These are phyloP conservation scores for Vicia sativa DNA, from an alignment of 306 rosid genomes.

Conservation along the genomic window DNA sequence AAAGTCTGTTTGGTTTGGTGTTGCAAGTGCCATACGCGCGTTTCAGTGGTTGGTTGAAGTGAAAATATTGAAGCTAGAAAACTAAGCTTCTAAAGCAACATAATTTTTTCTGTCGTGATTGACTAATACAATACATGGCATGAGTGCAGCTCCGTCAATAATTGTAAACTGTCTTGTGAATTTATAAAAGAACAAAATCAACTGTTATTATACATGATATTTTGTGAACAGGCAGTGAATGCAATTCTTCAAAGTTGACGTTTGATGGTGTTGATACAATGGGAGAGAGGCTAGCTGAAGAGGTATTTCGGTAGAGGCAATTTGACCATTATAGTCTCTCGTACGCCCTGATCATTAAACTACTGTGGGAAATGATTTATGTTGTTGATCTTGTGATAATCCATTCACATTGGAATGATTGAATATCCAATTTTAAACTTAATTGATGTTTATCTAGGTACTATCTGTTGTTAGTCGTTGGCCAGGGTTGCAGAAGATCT, in stretches of 20 bases:
- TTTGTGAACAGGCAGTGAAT: constrained; percentile 81
- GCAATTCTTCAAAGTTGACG: constrained; percentile 80
- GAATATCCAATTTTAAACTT: constrained; percentile 15
- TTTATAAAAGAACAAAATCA: constrained; percentile 17
- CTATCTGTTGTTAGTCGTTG: constrained; percentile 56
- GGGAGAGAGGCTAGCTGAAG: constrained; percentile 93
- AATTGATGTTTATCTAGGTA: constrained; percentile 62
- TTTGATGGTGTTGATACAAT: constrained; percentile 91
- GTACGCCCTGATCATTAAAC: neutral
- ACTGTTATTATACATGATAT: constrained; percentile 34
- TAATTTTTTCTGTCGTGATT: too few species aligned
- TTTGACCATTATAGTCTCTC: constrained; percentile 26
- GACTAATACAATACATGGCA: too few species aligned
- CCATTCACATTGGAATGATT: neutral
- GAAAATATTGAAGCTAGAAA: too few species aligned
- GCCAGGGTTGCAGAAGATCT: constrained; percentile 76
- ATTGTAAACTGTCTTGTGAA: neutral
- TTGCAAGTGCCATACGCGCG: too few species aligned
- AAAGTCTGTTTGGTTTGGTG: too few species aligned
- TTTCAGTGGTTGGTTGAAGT: too few species aligned
- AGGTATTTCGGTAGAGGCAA: constrained; percentile 68
- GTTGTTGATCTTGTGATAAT: constrained; percentile 9
- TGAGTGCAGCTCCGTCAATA: neutral
- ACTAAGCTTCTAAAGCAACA: too few species aligned
- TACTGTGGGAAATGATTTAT: neutral